Evolutionary conservation across 352 stramenopile genomes (phyloP).

Genomic region (Phytopythium helicoides): DNA sequence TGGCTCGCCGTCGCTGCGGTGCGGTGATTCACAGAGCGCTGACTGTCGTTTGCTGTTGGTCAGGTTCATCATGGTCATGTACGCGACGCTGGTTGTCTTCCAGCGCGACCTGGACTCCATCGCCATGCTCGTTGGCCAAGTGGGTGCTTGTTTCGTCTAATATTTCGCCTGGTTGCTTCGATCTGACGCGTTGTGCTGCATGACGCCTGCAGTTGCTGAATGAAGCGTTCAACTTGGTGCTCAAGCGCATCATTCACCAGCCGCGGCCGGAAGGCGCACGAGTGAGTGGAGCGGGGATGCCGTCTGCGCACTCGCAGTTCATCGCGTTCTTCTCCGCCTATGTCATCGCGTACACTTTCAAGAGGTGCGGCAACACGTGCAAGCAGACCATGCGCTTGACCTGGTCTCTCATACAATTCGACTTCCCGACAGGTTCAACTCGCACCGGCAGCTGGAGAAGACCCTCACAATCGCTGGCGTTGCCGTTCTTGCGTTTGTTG

Average conservation of each 20-base stretch:
- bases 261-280: conserved; percentile 58
- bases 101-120: conserved; percentile 80
- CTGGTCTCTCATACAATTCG: no score
- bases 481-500: conserved; percentile 41
- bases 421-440: conserved; percentile 34
- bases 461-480: conserved; percentile 50
- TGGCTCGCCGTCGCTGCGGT: background rate
- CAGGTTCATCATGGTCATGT: conserved; percentile 87
- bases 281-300: conserved; percentile 71
- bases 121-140: conserved; percentile 67
- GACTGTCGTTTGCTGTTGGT: background rate
- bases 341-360: conserved; percentile 64
- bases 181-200: background rate
- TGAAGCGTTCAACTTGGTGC: conserved; percentile 73
- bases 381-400: no score
- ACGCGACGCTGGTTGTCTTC: conserved; percentile 69
- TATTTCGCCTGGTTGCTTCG: no score
- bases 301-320: conserved; percentile 80
- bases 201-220: conserved; percentile 44
- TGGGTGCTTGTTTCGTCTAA: conserved; percentile 6
- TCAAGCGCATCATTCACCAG: conserved; percentile 76
- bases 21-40: conserved; percentile 4
- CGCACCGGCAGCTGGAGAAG: conserved; percentile 50
- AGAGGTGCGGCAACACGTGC: conserved; percentile 28
- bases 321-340: conserved; percentile 79